Evolutionary conservation across 306 rosid species (phyloP).

Genomic region (Phaseolus lunatus): DNA sequence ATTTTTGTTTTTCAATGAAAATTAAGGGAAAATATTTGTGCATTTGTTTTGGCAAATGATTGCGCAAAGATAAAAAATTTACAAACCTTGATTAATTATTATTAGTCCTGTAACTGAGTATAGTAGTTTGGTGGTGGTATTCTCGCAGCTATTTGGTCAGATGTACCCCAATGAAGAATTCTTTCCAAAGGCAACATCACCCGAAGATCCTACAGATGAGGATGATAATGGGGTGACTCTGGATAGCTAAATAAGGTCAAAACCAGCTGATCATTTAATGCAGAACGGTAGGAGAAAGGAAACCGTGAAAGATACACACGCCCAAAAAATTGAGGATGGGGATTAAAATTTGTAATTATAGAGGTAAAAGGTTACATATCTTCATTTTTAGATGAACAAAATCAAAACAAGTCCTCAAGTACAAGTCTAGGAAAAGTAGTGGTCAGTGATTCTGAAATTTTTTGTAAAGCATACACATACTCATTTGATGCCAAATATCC

Average conservation of each 20-base stretch:
- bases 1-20: not conserved
- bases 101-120: slow-evolving; percentile 21
- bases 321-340: slow-evolving; percentile 24
- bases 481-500: slow-evolving; percentile 27
- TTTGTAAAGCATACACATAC: slow-evolving; percentile 21
- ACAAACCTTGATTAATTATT: not conserved
- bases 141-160: slow-evolving; percentile 55
- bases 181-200: slow-evolving; percentile 55
- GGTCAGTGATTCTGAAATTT: not conserved
- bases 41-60: slow-evolving; percentile 20
- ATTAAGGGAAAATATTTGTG: slow-evolving; percentile 15
- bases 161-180: slow-evolving; percentile 58
- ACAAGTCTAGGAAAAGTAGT: not conserved
- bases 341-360: slow-evolving; percentile 10
- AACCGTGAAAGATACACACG: slow-evolving; percentile 11
- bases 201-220: slow-evolving; percentile 49
- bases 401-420: not conserved
- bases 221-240: slow-evolving; percentile 50
- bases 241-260: slow-evolving; percentile 44
- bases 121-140: slow-evolving; percentile 41
- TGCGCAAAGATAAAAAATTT: not conserved
- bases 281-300: slow-evolving; percentile 31
- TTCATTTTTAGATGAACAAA: slow-evolving; percentile 1
- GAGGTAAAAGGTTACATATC: slow-evolving; percentile 11
- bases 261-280: slow-evolving; percentile 26